Conservation (phyloP, 441 rosid species). For the Corymbia calophylla region DNA sequence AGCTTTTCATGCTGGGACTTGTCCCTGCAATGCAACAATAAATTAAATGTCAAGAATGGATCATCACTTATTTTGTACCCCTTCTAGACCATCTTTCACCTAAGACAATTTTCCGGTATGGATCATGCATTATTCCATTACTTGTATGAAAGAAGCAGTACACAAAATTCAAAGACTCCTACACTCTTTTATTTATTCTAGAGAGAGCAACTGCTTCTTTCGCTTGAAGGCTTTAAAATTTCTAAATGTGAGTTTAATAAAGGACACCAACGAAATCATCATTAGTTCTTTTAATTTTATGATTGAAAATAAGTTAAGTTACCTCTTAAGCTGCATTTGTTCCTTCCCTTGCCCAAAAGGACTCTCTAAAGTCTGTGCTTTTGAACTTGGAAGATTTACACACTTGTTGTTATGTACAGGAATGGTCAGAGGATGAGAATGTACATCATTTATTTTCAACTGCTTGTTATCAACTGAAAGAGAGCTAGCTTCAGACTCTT, state of each 20-base stretch:
- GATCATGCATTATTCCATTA: neutral
- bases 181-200: neutral
- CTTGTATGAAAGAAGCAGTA: neutral
- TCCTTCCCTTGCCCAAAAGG: constrained; percentile 38
- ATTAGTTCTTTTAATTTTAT: neutral
- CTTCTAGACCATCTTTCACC: neutral
- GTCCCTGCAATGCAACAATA: constrained; percentile 49
- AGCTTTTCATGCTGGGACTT: constrained; percentile 49
- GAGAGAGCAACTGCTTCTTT: neutral
- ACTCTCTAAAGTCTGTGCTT: constrained; percentile 31
- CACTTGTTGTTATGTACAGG: constrained; percentile 33
- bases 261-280: neutral
- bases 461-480: constrained; percentile 76
- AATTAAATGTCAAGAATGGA: neutral
- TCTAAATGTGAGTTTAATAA: neutral
- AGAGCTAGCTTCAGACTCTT: constrained; percentile 97
- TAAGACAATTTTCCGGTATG: neutral
- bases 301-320: constrained; percentile 1
- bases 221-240: neutral
- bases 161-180: neutral
- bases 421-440: constrained; percentile 43
- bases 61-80: neutral
- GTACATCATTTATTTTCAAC: constrained; percentile 45
- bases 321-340: constrained; percentile 66
- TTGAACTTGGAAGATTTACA: constrained; percentile 20